Conservation (phyloP, 108 stramenopile species). For the Fragilaria crotonensis region DNA sequence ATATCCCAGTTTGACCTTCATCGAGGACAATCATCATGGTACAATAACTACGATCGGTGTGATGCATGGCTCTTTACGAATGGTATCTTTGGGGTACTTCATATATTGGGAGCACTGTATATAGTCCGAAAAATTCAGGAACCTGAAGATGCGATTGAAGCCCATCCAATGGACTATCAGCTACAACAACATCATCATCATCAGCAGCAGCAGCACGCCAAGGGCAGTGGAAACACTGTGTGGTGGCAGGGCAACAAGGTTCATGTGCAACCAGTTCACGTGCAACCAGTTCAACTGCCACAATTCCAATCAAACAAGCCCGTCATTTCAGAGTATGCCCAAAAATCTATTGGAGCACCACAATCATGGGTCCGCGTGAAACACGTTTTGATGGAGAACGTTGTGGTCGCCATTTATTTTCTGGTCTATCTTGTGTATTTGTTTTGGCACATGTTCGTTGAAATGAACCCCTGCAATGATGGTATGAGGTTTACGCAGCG, state of each 20-base stretch:
- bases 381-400: constrained; percentile 5
- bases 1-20: constrained; percentile 7
- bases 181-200: background rate
- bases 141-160: constrained; percentile 1
- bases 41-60: background rate
- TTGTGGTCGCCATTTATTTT: constrained; percentile 7
- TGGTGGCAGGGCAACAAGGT: background rate
- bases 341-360: background rate
- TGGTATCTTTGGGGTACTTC: constrained; percentile 9
- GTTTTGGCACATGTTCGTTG: constrained; percentile 9
- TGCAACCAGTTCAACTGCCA: too few relatives aligned
- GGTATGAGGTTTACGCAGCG: constrained; percentile 8
- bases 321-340: background rate
- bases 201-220: background rate
- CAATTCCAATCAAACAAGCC: background rate
- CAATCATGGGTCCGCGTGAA: constrained; percentile 3
- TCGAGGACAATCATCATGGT: background rate
- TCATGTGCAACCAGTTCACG: background rate
- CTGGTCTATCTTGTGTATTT: constrained; percentile 10
- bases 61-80: constrained; percentile 13
- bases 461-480: constrained; percentile 8
- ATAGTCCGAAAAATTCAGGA: constrained; percentile 10
- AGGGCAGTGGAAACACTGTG: background rate
- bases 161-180: background rate
- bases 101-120: constrained; percentile 9